These are phyloP conservation scores for Rhynchosporium secalis DNA, from an alignment of 2,329 filamentous ascomycete species.

Conservation along the genomic window DNA sequence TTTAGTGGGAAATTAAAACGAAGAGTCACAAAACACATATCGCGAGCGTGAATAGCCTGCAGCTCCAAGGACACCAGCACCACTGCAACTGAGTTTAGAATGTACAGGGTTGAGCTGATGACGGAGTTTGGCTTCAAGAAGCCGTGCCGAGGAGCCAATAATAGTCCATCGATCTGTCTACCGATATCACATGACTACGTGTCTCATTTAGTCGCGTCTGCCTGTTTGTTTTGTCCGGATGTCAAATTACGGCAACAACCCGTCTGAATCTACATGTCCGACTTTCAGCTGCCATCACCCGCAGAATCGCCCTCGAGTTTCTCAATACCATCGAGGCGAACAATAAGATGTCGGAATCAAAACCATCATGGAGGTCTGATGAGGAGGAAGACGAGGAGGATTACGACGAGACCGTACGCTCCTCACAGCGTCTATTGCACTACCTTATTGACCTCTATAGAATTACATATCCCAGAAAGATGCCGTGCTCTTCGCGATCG, in stretches of 20 bases:
- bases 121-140: neutral
- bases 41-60: conserved; percentile 17
- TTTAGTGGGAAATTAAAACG: neutral
- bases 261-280: neutral
- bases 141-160: conserved; percentile 7
- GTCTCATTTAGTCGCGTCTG: conserved; percentile 21
- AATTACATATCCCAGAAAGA: conserved; percentile 92
- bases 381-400: conserved; percentile 72
- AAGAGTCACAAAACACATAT: conserved; percentile 23
- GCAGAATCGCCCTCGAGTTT: neutral
- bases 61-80: neutral
- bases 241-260: neutral
- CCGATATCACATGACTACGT: conserved; percentile 18
- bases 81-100: conserved; percentile 6
- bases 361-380: conserved; percentile 37
- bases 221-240: conserved; percentile 13
- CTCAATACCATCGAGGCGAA: neutral
- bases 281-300: neutral
- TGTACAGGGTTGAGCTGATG: conserved; percentile 15
- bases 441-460: conserved; percentile 45
- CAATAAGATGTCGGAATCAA: conserved; percentile 7
- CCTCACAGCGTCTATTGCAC: neutral
- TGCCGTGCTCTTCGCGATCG: conserved; percentile 96
- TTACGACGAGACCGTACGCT: conserved; percentile 60
- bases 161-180: conserved; percentile 13